These are phyloP conservation scores for Triticum timopheevii DNA, from an alignment of 176 grass and related monocot species.

Conservation along the genomic window DNA sequence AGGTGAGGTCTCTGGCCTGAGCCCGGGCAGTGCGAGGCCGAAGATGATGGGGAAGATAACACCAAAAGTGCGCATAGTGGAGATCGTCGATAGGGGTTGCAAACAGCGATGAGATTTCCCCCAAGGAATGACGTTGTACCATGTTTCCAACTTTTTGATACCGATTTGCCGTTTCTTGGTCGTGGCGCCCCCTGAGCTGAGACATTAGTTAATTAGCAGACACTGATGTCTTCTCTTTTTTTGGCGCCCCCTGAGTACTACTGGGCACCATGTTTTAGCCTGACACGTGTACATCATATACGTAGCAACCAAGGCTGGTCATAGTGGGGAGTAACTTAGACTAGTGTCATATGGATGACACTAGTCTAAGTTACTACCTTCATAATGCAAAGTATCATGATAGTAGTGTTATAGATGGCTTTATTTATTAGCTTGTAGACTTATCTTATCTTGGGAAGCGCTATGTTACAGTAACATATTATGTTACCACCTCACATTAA, in stretches of 20 bases:
- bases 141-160: neutral
- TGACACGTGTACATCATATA: neutral
- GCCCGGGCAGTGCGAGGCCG: conserved; percentile 61
- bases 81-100: neutral
- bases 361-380: too few species aligned
- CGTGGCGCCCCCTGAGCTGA: neutral
- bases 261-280: neutral
- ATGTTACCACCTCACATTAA: too few species aligned
- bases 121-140: neutral
- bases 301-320: neutral
- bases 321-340: too few species aligned
- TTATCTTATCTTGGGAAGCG: too few species aligned
- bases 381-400: too few species aligned
- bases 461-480: too few species aligned
- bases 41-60: conserved; percentile 50
- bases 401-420: too few species aligned
- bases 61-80: conserved; percentile 27
- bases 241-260: too few species aligned
- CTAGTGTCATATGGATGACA: too few species aligned
- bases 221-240: too few species aligned
- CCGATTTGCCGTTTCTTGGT: neutral
- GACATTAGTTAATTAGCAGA: neutral
- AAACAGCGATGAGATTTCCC: neutral
- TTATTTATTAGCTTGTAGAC: too few species aligned
- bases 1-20: conserved; percentile 64